A percentile compares a stretch with the other conserved stretches of the same genome.
phyloP scores from a whole-genome alignment of 305 asterid genomes.

The Solanum aculeatissimum region DNA sequence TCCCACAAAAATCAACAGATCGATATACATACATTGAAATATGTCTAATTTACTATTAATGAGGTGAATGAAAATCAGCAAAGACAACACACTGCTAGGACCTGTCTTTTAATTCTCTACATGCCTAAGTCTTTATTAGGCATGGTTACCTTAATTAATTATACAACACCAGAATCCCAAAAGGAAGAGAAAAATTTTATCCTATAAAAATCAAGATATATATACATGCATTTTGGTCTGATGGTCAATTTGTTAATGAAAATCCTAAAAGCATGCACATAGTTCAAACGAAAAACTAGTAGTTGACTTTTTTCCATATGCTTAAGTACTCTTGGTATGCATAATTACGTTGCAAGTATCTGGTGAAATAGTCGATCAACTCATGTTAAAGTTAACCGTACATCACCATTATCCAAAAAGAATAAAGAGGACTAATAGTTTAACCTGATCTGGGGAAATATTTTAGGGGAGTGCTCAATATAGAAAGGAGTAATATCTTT shows the following conservation, averaged over 20 bases:
- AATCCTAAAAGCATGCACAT: not conserved
- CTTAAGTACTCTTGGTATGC: not conserved
- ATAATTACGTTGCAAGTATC: not conserved
- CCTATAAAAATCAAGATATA: not conserved
- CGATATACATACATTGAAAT: not conserved
- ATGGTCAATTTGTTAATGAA: not conserved
- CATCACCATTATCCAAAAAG: not conserved
- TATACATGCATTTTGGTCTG: not conserved
- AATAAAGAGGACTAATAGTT: too few relatives aligned
- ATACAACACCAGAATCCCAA: not conserved
- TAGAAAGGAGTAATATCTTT: slow-evolving; percentile 44
- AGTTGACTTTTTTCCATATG: not conserved
- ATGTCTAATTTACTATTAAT: not conserved
- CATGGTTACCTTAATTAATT: not conserved
- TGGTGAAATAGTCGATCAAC: not conserved
- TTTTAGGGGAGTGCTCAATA: slow-evolving; percentile 35
- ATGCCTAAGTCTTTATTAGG: not conserved
- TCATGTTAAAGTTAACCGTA: not conserved
- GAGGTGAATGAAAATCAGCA: not conserved
- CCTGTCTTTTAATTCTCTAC: too few relatives aligned
- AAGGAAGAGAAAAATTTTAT: not conserved
- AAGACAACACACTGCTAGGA: not conserved
- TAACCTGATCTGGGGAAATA: slow-evolving; percentile 56
- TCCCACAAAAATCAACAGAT: not conserved
- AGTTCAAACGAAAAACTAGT: not conserved